A percentile compares a stretch with the other conserved stretches of the same genome.
Evolutionary conservation across 352 stramenopile genomes (phyloP).

Genomic region (Elongisporangium prolatum): DNA sequence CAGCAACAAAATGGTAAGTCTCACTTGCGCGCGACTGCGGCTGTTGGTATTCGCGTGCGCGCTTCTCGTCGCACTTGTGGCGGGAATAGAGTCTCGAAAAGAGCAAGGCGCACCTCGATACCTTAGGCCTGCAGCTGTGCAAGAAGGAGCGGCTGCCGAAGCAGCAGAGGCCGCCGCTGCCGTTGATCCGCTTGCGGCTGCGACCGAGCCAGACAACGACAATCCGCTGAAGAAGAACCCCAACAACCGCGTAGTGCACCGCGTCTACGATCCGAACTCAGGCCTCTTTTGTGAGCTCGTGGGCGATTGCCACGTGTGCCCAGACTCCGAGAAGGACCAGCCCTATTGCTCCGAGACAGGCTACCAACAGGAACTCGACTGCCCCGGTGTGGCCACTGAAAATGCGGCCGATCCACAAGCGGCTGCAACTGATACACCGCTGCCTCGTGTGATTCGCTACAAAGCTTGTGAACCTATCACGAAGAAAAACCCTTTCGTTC

Average conservation of each 20-base stretch:
- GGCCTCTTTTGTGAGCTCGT: conserved; percentile 54
- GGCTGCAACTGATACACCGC: background rate
- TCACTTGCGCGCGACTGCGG: background rate
- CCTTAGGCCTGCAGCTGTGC: background rate
- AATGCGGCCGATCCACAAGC: background rate
- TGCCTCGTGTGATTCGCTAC: conserved; percentile 27
- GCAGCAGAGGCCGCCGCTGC: background rate
- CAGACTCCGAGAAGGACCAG: conserved; percentile 58
- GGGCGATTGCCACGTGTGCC: conserved; percentile 50
- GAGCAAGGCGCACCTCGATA: background rate
- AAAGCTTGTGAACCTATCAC: conserved; percentile 43
- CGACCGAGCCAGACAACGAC: conserved; percentile 11
- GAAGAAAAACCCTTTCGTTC: conserved; percentile 26
- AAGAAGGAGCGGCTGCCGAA: background rate
- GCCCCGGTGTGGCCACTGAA: conserved; percentile 11
- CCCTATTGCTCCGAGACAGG: conserved; percentile 61
- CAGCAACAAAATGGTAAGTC: background rate
- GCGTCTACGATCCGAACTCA: conserved; percentile 58
- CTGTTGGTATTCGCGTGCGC: background rate
- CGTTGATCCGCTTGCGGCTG: background rate
- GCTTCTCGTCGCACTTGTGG: background rate
- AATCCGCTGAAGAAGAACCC: conserved; percentile 23
- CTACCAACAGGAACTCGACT: conserved; percentile 65
- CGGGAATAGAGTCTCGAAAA: background rate
- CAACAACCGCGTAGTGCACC: conserved; percentile 24